phyloP scores from a whole-genome alignment of 257 asterid genomes.

The Solanum tacnaense region DNA sequence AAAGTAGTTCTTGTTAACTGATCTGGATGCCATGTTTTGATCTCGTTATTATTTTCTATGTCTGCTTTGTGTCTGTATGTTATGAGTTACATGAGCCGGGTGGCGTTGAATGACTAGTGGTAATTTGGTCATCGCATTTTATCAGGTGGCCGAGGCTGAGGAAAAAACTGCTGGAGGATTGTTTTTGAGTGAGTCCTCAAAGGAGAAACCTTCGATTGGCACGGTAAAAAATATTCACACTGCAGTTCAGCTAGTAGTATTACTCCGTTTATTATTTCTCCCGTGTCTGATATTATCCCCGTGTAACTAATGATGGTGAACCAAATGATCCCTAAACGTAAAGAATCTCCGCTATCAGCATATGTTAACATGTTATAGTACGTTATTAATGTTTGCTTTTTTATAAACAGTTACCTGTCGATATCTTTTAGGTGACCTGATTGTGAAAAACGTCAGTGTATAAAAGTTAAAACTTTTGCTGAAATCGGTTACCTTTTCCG shows the following conservation, averaged over 20 bases:
- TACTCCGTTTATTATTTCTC: background rate
- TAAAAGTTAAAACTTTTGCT: background rate
- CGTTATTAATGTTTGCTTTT: background rate
- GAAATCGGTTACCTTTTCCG: background rate
- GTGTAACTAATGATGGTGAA: background rate
- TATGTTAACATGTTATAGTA: background rate
- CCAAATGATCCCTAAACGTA: background rate
- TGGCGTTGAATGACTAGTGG: background rate
- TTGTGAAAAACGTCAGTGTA: background rate
- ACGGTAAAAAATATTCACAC: slow-evolving; percentile 25
- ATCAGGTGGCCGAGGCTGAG: slow-evolving; percentile 81
- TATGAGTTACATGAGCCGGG: too few relatives aligned
- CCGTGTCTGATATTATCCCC: background rate
- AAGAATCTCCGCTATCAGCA: background rate
- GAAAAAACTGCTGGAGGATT: slow-evolving; percentile 84
- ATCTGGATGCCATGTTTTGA: too few relatives aligned
- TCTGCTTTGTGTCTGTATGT: too few relatives aligned
- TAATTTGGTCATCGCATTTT: background rate
- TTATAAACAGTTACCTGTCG: too few relatives aligned
- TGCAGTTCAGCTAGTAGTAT: background rate
- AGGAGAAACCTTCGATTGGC: slow-evolving; percentile 94
- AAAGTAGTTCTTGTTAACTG: background rate
- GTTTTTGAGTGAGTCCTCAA: slow-evolving; percentile 61
- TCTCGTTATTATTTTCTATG: too few relatives aligned
- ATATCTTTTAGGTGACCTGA: background rate